Evolutionary conservation across 352 stramenopile species (phyloP).

Genomic region (Globisporangium acanthophoron): DNA sequence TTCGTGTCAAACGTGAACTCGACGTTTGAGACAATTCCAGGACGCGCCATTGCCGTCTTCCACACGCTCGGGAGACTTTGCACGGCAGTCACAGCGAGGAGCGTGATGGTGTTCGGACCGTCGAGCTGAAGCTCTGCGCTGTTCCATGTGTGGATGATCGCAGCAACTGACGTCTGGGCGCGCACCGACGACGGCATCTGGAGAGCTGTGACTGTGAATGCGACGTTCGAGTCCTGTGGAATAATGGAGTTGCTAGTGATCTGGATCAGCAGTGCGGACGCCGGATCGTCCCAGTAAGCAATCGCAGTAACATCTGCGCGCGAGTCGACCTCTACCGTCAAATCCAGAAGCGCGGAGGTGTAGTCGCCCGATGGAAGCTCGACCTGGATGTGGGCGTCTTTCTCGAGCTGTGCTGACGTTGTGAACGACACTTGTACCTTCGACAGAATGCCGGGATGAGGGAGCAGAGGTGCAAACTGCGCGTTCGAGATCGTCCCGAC

Average conservation of each 20-base stretch:
- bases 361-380: slow-evolving; percentile 40
- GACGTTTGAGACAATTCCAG: slow-evolving; percentile 40
- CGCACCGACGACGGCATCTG: slow-evolving; percentile 47
- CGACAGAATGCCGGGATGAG: slow-evolving; percentile 44
- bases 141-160: slow-evolving; percentile 48
- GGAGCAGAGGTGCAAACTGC: slow-evolving; percentile 19
- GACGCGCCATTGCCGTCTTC: slow-evolving; percentile 32
- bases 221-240: slow-evolving; percentile 19
- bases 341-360: slow-evolving; percentile 11
- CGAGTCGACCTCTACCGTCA: slow-evolving; percentile 22
- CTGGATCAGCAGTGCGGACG: slow-evolving; percentile 31
- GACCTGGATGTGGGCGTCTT: slow-evolving; percentile 34
- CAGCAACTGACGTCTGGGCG: slow-evolving; percentile 8
- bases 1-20: slow-evolving; percentile 41
- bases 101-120: slow-evolving; percentile 19
- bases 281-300: slow-evolving; percentile 28
- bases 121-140: slow-evolving; percentile 31
- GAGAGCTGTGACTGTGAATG: slow-evolving; percentile 32
- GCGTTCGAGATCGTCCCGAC: slow-evolving; percentile 31
- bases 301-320: slow-evolving; percentile 20
- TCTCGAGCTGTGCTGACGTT: slow-evolving; percentile 32
- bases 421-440: slow-evolving; percentile 40
- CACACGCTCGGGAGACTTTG: slow-evolving; percentile 27
- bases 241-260: slow-evolving; percentile 27
- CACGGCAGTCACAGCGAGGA: slow-evolving; percentile 35